A percentile compares a stretch with the other conserved stretches of the same genome.
Evolutionary conservation across 345 rosid species (phyloP).

Genomic region (Lepidium didymum): DNA sequence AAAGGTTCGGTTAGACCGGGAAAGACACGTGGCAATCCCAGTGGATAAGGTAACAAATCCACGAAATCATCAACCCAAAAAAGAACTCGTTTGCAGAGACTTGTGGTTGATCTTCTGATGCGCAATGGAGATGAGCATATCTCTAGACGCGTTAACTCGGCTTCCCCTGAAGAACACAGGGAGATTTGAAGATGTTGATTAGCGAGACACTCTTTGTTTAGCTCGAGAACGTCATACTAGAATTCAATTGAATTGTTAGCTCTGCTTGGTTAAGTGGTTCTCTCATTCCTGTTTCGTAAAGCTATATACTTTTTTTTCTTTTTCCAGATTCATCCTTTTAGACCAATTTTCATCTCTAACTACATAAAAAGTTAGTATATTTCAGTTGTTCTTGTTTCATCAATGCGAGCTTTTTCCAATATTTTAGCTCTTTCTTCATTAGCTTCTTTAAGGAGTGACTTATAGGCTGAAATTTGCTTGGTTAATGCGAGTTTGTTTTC

Average conservation of each 20-base stretch:
- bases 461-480: too few species aligned
- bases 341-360: neutral
- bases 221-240: slow-evolving; percentile 30
- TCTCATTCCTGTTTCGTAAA: neutral
- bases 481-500: too few species aligned
- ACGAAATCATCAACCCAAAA: slow-evolving; percentile 2
- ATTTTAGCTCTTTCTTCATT: neutral
- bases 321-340: neutral
- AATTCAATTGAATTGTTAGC: neutral
- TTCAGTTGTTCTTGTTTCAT: neutral
- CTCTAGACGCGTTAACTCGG: slow-evolving; percentile 58
- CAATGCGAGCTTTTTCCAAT: neutral
- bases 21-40: neutral
- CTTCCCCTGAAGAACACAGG: slow-evolving; percentile 53
- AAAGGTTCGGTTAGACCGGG: neutral
- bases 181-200: slow-evolving; percentile 40
- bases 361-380: neutral
- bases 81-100: neutral
- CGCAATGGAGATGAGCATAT: slow-evolving; percentile 68
- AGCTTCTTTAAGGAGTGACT: too few species aligned
- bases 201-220: slow-evolving; percentile 47
- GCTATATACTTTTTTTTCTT: neutral
- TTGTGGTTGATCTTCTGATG: neutral
- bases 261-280: neutral
- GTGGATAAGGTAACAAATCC: slow-evolving; percentile 25